Base-by-base conservation (phyloP, 106 monocot species). In the Dendrobium huoshanense region DNA sequence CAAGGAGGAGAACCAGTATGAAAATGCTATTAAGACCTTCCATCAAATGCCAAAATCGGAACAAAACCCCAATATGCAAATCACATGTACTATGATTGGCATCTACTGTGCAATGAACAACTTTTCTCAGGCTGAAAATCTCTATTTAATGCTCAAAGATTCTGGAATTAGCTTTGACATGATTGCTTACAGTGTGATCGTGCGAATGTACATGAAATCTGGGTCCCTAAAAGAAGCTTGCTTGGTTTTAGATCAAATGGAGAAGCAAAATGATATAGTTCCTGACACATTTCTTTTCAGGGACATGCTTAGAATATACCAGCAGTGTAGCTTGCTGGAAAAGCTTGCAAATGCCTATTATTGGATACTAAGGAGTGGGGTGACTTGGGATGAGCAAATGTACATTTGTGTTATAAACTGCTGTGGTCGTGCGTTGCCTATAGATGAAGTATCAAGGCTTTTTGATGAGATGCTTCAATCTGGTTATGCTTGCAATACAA, bases 351-450 rank as follows among this genome's bases (percentile, higher is more conserved):
- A 88, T 73, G 41, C 79, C 6, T 99, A 95, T 80, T 99, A 99
- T 54, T 85, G 84, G 87, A 85, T 99, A 43, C 83, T 89, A 15
- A 95, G 78, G 81, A 83, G 84, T 67, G 85, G 81, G 25, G 45
- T 88, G 43, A 51, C 55, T 7, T 92, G 87, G 89, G 98, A 99
- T 40, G 95, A 93, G 82, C 84, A 92, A 55, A 95, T 90, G 91
- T 95, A 95, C 72, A 93, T 91, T 78, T 99, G 98, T 72, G 80
- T 95, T 29, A 89, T 99, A 83, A 99, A 95, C 78, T 99, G 98
- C 43, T 99, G 98, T 56, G 95, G 89, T 1, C 88, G 72, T 80
- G 95, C 92, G 4, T 81, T 99, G 61, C 95, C 92, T 8, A 91
- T 99, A 43, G 95, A 99, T 82, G 98, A 99, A 78, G 58, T 99